Evolutionary conservation across 2,329 filamentous ascomycete genomes (phyloP), one percentile per base, ranked within the genome.

Genomic region (Magnaporthales sp.): DNA sequence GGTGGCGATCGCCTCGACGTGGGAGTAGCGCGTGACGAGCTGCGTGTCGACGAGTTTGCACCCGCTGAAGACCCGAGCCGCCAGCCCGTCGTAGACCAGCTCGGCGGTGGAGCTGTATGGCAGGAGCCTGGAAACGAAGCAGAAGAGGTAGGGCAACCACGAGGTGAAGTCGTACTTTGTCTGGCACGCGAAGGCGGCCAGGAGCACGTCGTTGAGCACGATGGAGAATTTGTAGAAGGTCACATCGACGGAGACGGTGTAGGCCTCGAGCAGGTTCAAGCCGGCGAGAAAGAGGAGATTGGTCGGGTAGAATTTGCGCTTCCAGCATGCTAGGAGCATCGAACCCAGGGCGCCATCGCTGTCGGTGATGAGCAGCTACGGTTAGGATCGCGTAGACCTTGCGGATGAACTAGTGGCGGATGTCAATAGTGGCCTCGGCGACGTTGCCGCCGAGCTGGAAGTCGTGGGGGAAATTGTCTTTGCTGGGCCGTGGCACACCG

Each of bases 331-430:
- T 68, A 95, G 83, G 72, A 91, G 81, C 86, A 97, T 90, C 80
- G 98, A 98, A 71, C 91, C 95, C 72, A 97, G 80, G 69, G 89
- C 86, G 80, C 91, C 93, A 71, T 98, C 84, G 69, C 86, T 84
- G 51, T 89, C 90, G 8, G 95, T 99, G 67, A 90, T 88, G 74
- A 98, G 82, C 66, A 99, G 88, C 78, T 99, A 92, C 88, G n/a
- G 95, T 96, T 80, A 99, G 84, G 78, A 99, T 99, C 68, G 93
- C 90, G 80, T 99, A 99, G 75, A 99, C 95, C 83, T 98, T 98
- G 79, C 93, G 90, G 73, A 97, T 85, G 78, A 97, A 99, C 79
- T 95, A 91, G 88, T 97, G 96, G 72, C 94, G 91, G 76, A 99
- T 97, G 74, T 96, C 93, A 75, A 98, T 84, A 22, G 93, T 96